Evolutionary conservation across 352 stramenopile species (phyloP).

Genomic region (Stramenopiles sp.): DNA sequence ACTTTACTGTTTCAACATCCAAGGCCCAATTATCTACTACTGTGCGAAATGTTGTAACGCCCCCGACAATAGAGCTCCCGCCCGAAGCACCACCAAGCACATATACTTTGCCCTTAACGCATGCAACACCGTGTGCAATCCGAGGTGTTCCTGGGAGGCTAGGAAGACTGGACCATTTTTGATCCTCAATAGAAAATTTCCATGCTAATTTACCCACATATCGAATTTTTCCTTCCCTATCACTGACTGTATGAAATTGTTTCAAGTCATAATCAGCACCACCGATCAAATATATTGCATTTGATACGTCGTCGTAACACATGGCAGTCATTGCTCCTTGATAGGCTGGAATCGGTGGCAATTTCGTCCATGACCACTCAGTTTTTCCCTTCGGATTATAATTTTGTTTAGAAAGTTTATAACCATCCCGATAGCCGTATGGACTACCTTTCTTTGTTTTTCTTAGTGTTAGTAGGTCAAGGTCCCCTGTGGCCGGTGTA

Average conservation of each 20-base stretch:
- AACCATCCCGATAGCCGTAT: neutral
- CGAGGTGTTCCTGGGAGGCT: neutral
- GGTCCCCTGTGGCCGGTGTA: neutral
- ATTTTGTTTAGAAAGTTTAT: neutral
- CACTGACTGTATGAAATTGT: neutral
- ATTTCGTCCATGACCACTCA: neutral
- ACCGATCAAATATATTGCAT: neutral
- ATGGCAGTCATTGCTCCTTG: neutral
- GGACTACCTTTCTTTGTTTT: neutral
- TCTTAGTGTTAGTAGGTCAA: neutral
- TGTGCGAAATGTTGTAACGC: neutral
- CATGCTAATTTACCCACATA: neutral
- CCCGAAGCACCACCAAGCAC: neutral
- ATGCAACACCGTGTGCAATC: neutral
- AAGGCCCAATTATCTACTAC: neutral
- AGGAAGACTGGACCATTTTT: neutral
- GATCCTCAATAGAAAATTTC: neutral
- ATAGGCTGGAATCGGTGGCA: neutral
- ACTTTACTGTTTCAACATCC: neutral
- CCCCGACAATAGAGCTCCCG: neutral
- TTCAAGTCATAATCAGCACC: conserved; percentile 7
- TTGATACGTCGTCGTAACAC: neutral
- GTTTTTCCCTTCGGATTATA: neutral
- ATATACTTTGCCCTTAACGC: neutral
- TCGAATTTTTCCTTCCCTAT: neutral